Conservation (phyloP, 2,329 filamentous ascomycete genomes). For the Geosmithia putterillii region DNA sequence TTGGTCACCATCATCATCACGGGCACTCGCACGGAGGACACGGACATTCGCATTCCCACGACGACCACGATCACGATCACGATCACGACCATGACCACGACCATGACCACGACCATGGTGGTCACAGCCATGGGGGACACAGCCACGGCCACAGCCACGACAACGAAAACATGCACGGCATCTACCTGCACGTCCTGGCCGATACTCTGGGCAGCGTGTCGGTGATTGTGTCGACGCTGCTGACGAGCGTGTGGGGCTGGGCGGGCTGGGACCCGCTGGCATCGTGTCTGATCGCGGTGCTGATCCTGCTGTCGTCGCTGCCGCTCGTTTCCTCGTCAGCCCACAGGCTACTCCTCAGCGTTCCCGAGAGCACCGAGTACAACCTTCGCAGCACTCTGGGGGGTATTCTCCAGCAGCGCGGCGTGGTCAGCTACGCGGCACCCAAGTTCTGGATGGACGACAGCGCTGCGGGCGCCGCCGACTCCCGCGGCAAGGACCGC, state of each 20-base stretch:
- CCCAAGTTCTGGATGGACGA: constrained; percentile 93
- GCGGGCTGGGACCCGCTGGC: constrained; percentile 89
- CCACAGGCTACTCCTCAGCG: constrained; percentile 67
- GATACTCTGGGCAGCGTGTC: constrained; percentile 91
- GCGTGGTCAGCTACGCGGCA: constrained; percentile 74
- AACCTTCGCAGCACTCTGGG: constrained; percentile 74
- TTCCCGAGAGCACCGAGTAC: constrained; percentile 80
- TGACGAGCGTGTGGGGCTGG: constrained; percentile 84
- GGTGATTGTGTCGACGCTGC: constrained; percentile 79
- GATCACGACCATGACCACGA: constrained; percentile 25
- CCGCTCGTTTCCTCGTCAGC: constrained; percentile 81
- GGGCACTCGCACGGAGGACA: constrained; percentile 22
- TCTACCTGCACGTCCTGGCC: constrained; percentile 89
- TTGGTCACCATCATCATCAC: constrained; percentile 52
- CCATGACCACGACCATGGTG: constrained; percentile 24
- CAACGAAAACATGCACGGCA: constrained; percentile 96
- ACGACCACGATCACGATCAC: constrained; percentile 25
- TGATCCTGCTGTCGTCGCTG: constrained; percentile 87
- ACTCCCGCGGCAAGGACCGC: too few species aligned
- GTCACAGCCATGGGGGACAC: constrained; percentile 13
- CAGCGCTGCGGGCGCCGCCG: constrained; percentile 27
- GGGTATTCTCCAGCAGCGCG: constrained; percentile 68
- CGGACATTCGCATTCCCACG: constrained; percentile 25
- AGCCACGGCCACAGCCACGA: constrained; percentile 41
- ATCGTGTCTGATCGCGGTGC: constrained; percentile 81